Conservation (phyloP, 768 basidiomycete genomes). For the Amanita polypyramis region DNA sequence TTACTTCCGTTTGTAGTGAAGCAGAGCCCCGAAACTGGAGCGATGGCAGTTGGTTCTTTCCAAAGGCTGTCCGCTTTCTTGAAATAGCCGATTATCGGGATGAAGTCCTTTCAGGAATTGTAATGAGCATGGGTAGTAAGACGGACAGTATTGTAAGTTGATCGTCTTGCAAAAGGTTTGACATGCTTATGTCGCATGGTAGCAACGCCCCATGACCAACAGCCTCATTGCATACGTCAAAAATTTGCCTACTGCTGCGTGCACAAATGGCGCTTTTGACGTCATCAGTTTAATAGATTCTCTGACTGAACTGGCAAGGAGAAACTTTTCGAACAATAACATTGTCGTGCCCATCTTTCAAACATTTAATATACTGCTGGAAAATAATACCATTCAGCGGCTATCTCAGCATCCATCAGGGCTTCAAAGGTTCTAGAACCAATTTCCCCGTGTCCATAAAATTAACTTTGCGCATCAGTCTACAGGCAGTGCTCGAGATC, state of each 20-base stretch:
- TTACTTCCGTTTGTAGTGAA: constrained; percentile 18
- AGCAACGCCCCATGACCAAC: constrained; percentile 62
- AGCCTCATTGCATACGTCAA: constrained; percentile 52
- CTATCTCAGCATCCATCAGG: constrained; percentile 39
- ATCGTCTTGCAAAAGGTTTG: background rate
- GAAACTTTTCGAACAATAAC: constrained; percentile 50
- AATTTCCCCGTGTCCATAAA: constrained; percentile 31
- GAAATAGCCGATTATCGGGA: constrained; percentile 52
- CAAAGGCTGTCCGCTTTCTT: constrained; percentile 57
- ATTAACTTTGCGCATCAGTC: constrained; percentile 30
- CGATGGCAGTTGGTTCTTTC: constrained; percentile 67
- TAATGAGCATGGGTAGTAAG: constrained; percentile 74
- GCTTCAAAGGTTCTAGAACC: constrained; percentile 35
- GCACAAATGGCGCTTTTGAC: constrained; percentile 27
- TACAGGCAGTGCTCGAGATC: constrained; percentile 43
- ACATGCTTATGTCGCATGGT: background rate
- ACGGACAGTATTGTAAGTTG: constrained; percentile 75
- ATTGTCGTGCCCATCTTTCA: constrained; percentile 78
- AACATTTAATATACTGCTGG: constrained; percentile 63
- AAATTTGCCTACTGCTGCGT: constrained; percentile 32
- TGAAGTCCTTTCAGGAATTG: constrained; percentile 55
- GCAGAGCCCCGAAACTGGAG: constrained; percentile 45
- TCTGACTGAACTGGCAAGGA: constrained; percentile 42
- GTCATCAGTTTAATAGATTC: constrained; percentile 45
- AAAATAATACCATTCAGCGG: constrained; percentile 47